phyloP scores from a whole-genome alignment of 1,284 basidiomycete species.

The Xerocomus nothofagi region DNA sequence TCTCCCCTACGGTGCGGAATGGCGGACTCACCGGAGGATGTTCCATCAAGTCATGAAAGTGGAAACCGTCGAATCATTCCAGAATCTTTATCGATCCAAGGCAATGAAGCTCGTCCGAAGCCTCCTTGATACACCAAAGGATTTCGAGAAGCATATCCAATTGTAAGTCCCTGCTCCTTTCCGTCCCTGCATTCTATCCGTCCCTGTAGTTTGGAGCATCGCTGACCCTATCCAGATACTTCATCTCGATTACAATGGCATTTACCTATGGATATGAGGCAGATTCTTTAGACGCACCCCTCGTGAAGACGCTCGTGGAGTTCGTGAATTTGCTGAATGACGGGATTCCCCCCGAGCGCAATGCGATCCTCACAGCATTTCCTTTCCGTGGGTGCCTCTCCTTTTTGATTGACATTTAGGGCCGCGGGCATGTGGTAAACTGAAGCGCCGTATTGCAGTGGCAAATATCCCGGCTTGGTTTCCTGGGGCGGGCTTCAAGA shows the following conservation, averaged over 20 bases:
- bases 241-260: slow-evolving; percentile 33
- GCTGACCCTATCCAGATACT: slow-evolving; percentile 22
- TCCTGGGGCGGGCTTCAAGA: slow-evolving; percentile 32
- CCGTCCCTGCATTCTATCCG: background rate
- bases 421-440: background rate
- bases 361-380: slow-evolving; percentile 33
- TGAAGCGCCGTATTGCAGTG: slow-evolving; percentile 19
- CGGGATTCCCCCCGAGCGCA: slow-evolving; percentile 29
- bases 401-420: background rate
- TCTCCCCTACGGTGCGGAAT: slow-evolving; percentile 32
- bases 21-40: slow-evolving; percentile 31
- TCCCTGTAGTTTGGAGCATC: background rate
- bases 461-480: slow-evolving; percentile 31
- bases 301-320: slow-evolving; percentile 30
- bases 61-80: slow-evolving; percentile 21
- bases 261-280: slow-evolving; percentile 34
- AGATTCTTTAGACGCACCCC: slow-evolving; percentile 27
- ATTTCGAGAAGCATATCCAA: slow-evolving; percentile 26
- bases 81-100: slow-evolving; percentile 24
- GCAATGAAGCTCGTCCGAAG: slow-evolving; percentile 19
- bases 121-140: slow-evolving; percentile 25
- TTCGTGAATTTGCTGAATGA: slow-evolving; percentile 25
- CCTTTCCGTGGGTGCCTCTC: slow-evolving; percentile 27
- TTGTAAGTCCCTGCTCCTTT: slow-evolving; percentile 16
- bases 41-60: slow-evolving; percentile 32